Conservation (phyloP, 345 rosid species). For the Pistacia vera region DNA sequence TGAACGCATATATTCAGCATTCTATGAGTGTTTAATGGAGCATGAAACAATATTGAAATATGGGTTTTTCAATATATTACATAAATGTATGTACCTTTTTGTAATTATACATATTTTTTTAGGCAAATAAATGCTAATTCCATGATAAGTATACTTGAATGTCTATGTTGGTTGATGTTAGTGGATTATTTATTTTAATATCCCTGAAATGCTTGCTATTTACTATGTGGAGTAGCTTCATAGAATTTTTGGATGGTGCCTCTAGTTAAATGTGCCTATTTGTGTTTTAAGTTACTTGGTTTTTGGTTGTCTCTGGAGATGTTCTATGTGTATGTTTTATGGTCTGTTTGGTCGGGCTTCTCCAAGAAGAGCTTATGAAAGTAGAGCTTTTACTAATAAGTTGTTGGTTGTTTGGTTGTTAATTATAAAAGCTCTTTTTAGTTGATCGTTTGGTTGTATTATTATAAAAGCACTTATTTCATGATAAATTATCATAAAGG, state of each 20-base stretch:
- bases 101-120: not conserved
- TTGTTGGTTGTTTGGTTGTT: no score
- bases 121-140: not conserved
- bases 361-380: no score
- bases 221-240: not conserved
- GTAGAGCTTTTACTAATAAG: no score
- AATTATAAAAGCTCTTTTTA: no score
- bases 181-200: not conserved
- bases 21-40: not conserved
- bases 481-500: no score
- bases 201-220: not conserved
- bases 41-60: not conserved
- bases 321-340: not conserved
- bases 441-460: no score
- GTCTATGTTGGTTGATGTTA: not conserved
- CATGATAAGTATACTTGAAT: not conserved
- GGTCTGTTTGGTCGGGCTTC: no score
- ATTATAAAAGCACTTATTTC: no score
- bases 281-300: slow-evolving; percentile 5
- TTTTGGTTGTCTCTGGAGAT: not conserved
- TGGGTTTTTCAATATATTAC: not conserved
- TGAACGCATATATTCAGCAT: not conserved
- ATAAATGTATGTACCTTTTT: not conserved
- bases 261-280: not conserved
- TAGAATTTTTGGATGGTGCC: not conserved